These are phyloP conservation scores for Phallus indusiatus DNA, from an alignment of 768 basidiomycete genomes.

Conservation along the genomic window DNA sequence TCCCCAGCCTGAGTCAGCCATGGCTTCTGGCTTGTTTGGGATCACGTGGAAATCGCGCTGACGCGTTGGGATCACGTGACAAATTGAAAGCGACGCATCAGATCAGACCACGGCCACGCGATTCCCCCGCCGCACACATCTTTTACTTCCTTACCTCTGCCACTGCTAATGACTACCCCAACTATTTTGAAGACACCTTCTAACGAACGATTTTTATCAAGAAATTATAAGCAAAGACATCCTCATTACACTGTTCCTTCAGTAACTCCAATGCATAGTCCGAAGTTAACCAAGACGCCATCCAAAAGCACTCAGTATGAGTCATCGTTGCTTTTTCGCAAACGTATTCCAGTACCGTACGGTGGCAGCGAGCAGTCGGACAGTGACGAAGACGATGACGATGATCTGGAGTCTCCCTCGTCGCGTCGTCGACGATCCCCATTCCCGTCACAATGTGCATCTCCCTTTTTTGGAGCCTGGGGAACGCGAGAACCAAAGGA, in stretches of 20 bases:
- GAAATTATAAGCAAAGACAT: not conserved
- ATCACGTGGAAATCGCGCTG: not conserved
- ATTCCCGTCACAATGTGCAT: slow-evolving; percentile 2
- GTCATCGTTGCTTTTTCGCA: slow-evolving; percentile 1
- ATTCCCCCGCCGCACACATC: not conserved
- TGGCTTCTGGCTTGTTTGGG: slow-evolving; percentile 2
- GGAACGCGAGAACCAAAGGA: not conserved
- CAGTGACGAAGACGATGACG: not conserved
- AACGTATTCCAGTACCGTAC: slow-evolving; percentile 3
- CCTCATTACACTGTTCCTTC: not conserved
- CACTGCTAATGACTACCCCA: slow-evolving; percentile 3
- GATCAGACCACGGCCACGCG: slow-evolving; percentile 7
- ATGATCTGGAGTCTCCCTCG: not conserved
- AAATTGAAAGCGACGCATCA: not conserved
- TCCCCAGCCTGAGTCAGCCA: not conserved
- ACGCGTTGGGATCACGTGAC: not conserved
- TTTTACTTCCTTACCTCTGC: not conserved
- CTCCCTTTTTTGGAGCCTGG: slow-evolving; percentile 6
- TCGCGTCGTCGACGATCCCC: not conserved
- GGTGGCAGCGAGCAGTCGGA: not conserved
- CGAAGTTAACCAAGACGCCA: not conserved
- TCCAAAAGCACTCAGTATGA: not conserved
- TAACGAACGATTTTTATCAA: slow-evolving; percentile 1
- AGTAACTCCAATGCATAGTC: not conserved
- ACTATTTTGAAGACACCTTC: slow-evolving; percentile 3